Base-by-base conservation (phyloP, 2,329 filamentous ascomycete species). In the Pseudogymnoascus sp. region DNA sequence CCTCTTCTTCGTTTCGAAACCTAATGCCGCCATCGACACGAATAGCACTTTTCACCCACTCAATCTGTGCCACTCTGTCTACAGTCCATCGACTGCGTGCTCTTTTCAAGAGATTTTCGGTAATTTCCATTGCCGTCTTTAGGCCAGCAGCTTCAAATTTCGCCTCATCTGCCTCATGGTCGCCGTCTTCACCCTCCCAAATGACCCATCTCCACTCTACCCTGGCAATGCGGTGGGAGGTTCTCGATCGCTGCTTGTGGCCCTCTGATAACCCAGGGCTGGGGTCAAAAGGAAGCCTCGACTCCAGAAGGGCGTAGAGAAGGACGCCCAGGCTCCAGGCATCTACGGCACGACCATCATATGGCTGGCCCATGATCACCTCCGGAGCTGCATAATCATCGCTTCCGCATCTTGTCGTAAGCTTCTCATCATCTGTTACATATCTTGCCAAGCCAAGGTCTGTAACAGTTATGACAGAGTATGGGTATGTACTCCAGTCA, bases 311-410 rank as follows among this genome's bases (percentile, higher is more conserved):
- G 1, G 95, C 92, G 74, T 98, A 99, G 0, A 98, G 83, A 2
- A 98, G 79, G 1, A 99, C 95, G 62, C 95, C 95, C 0, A 98
- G 81, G 0, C 93, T 96, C 95, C 95, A 99, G 8, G 92, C 92
- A 73, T 99, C 95, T 0, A 90, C 96, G 1, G 89, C 85, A 39
- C 92, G 90, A 34, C 95, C 95, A 74, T 98, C 93, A 73, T 99
- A 99, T 6, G 91, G 86, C 73, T 96, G 91, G 23, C 93, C 93
- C 81, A 99, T 91, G 63, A 99, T 88, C 54, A 99, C 92, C 75
- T 99, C 95, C 0, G 95, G 95, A 0, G 95, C 93, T 1, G 93
- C 93, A 74, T 99, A 99, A 77, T 99, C 95, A 77, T 98, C 95
- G 43, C 90, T 96, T 34, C 95, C 95, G 75, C 95, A 99, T 8